Percentiles rank a stretch among this genome's conserved stretches.
Evolutionary conservation across 345 rosid genomes (phyloP).

Genomic region (Lagerstroemia speciosa): DNA sequence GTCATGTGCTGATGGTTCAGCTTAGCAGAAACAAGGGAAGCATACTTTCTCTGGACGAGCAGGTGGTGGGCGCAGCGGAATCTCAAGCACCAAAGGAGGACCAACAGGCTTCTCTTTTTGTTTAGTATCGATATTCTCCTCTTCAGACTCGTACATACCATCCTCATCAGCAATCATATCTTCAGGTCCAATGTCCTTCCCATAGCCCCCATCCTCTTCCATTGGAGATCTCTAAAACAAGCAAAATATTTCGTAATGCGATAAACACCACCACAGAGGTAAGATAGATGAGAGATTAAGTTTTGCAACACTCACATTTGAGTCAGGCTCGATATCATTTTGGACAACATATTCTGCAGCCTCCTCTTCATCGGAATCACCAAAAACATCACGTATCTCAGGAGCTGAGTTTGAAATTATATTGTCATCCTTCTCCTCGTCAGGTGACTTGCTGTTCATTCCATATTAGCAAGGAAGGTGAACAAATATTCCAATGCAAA

Average conservation of each 20-base stretch:
- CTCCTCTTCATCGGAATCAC: slow-evolving; percentile 95
- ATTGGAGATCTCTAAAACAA: slow-evolving; percentile 57
- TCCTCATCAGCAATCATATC: slow-evolving; percentile 79
- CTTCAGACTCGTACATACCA: slow-evolving; percentile 67
- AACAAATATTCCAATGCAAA: background rate
- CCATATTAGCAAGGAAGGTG: background rate
- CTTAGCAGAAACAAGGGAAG: slow-evolving; percentile 7
- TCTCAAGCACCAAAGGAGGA: slow-evolving; percentile 81
- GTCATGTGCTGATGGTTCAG: background rate
- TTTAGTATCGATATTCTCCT: slow-evolving; percentile 66
- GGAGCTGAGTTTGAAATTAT: slow-evolving; percentile 53
- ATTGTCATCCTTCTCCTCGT: slow-evolving; percentile 57
- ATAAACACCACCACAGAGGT: background rate
- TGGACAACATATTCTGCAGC: slow-evolving; percentile 53
- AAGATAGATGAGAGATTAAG: slow-evolving; percentile 5
- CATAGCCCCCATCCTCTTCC: slow-evolving; percentile 78
- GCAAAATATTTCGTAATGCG: slow-evolving; percentile 3
- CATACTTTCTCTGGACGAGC: slow-evolving; percentile 69
- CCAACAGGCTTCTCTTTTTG: slow-evolving; percentile 83
- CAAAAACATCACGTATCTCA: slow-evolving; percentile 96
- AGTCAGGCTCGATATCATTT: slow-evolving; percentile 60
- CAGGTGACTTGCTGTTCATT: slow-evolving; percentile 45
- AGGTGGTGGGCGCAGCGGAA: slow-evolving; percentile 77
- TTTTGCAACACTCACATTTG: slow-evolving; percentile 41
- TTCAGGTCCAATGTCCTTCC: slow-evolving; percentile 56